Conservation (phyloP, 2,329 filamentous ascomycete genomes). For the Cladobotryum protrusum region DNA sequence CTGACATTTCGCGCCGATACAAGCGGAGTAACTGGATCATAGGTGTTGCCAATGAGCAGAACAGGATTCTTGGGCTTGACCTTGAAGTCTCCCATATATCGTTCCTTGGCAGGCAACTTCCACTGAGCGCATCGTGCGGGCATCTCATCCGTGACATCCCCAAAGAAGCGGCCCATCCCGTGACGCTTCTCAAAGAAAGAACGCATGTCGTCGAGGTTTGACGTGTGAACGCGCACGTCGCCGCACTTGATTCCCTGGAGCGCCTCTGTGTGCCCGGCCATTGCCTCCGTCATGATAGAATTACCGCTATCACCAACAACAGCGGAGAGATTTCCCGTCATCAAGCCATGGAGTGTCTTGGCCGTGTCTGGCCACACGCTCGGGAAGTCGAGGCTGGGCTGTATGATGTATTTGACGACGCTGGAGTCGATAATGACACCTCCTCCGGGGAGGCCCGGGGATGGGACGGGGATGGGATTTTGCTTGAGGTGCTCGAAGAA, state of each 20-base stretch:
- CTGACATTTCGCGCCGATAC: constrained; percentile 16
- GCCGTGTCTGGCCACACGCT: constrained; percentile 14
- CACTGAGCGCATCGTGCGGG: not conserved
- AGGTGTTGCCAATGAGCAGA: constrained; percentile 32
- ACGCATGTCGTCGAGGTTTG: not conserved
- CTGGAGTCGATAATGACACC: constrained; percentile 20
- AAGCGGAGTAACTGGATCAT: constrained; percentile 32
- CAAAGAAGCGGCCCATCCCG: not conserved
- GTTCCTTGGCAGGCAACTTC: constrained; percentile 26
- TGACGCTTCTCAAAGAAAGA: not conserved
- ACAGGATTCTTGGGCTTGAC: constrained; percentile 28
- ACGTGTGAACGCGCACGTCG: constrained; percentile 2
- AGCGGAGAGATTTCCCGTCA: constrained; percentile 6
- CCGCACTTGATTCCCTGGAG: constrained; percentile 14
- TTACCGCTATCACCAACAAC: too few species aligned
- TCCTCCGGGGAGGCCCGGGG: constrained; percentile 1
- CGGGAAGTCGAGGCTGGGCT: constrained; percentile 17
- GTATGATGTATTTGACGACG: constrained; percentile 16
- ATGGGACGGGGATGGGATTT: constrained; percentile 19
- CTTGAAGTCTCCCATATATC: constrained; percentile 26
- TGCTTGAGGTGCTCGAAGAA: constrained; percentile 23
- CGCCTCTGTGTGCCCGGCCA: constrained; percentile 1
- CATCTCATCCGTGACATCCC: not conserved
- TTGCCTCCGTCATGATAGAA: too few species aligned
- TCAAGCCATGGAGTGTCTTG: constrained; percentile 11